Evolutionary conservation across 257 asterid species (phyloP).

Genomic region (Salvia hispanica): DNA sequence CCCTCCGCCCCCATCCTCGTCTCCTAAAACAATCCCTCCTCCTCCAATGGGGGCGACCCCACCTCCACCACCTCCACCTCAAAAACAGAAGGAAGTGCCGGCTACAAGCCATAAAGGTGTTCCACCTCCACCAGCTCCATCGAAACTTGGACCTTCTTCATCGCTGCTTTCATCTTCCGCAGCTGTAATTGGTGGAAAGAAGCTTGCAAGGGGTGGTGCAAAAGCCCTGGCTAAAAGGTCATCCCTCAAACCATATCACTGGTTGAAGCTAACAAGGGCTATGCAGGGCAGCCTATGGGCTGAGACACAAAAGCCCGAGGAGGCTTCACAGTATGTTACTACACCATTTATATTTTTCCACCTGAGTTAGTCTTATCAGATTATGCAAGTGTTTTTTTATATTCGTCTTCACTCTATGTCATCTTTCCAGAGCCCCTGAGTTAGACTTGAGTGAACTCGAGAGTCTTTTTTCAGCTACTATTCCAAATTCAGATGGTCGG

Average conservation of each 20-base stretch:
- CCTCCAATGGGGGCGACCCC: constrained; percentile 17
- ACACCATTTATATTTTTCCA: constrained; percentile 6
- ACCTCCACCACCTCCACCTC: constrained; percentile 47
- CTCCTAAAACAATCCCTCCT: constrained; percentile 21
- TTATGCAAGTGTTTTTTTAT: constrained; percentile 24
- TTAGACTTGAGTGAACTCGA: constrained; percentile 83
- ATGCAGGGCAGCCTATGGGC: constrained; percentile 92
- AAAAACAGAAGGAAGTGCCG: constrained; percentile 25
- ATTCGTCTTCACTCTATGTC: constrained; percentile 24
- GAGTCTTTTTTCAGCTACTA: constrained; percentile 73
- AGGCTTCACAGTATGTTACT: constrained; percentile 66
- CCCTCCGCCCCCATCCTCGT: constrained; percentile 36
- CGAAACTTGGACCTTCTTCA: constrained; percentile 36
- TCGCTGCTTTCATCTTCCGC: constrained; percentile 31
- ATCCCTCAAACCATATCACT: constrained; percentile 78
- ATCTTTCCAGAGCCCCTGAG: constrained; percentile 70
- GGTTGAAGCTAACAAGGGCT: constrained; percentile 82
- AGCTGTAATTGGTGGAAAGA: constrained; percentile 46
- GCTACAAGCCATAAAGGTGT: constrained; percentile 33
- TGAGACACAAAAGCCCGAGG: constrained; percentile 73
- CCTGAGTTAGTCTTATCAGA: constrained; percentile 13
- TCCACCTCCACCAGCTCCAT: constrained; percentile 78
- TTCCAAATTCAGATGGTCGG: constrained; percentile 47
- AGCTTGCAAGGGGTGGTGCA: constrained; percentile 40
- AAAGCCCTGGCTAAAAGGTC: constrained; percentile 48